A percentile compares a stretch with the other conserved stretches of the same genome.
phyloP scores from a whole-genome alignment of 768 basidiomycete species.

The Rhizopogon vinicolor region DNA sequence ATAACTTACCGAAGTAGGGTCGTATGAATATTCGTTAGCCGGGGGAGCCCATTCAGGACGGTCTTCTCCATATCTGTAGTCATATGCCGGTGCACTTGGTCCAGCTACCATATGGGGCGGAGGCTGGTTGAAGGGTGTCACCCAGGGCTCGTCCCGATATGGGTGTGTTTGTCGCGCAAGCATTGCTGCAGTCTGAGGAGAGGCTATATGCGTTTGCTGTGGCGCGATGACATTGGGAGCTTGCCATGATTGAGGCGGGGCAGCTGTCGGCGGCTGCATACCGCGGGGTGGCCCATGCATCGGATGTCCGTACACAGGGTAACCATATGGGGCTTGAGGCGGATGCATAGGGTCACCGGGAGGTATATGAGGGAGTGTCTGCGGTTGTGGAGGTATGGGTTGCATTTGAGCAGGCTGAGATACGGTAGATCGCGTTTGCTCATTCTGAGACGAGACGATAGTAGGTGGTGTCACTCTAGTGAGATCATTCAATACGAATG shows the following conservation, averaged over 20 bases:
- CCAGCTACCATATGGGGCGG: constrained; percentile 44
- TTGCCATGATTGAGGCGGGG: constrained; percentile 64
- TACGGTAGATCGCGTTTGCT: constrained; percentile 13
- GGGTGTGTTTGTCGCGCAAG: constrained; percentile 39
- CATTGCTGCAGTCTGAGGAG: constrained; percentile 40
- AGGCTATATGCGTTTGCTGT: constrained; percentile 57
- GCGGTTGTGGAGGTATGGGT: constrained; percentile 23
- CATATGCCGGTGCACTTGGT: constrained; percentile 41
- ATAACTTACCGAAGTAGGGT: constrained; percentile 41
- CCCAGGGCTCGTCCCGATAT: constrained; percentile 55
- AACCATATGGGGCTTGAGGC: constrained; percentile 23
- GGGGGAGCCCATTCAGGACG: constrained; percentile 42
- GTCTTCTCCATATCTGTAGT: constrained; percentile 63
- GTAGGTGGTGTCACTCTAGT: constrained; percentile 21
- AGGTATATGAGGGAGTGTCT: constrained; percentile 23
- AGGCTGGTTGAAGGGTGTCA: constrained; percentile 46
- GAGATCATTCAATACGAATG: constrained; percentile 1
- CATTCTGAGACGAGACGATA: constrained; percentile 15
- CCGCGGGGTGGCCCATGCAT: constrained; percentile 34
- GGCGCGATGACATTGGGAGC: constrained; percentile 56
- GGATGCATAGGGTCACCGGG: constrained; percentile 24
- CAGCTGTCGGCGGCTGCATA: constrained; percentile 42
- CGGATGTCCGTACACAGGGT: constrained; percentile 36
- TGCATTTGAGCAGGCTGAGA: constrained; percentile 22
- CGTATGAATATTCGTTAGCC: constrained; percentile 49